Base-by-base conservation (phyloP, 352 stramenopile species). In the Pseudoperonospora humuli region DNA sequence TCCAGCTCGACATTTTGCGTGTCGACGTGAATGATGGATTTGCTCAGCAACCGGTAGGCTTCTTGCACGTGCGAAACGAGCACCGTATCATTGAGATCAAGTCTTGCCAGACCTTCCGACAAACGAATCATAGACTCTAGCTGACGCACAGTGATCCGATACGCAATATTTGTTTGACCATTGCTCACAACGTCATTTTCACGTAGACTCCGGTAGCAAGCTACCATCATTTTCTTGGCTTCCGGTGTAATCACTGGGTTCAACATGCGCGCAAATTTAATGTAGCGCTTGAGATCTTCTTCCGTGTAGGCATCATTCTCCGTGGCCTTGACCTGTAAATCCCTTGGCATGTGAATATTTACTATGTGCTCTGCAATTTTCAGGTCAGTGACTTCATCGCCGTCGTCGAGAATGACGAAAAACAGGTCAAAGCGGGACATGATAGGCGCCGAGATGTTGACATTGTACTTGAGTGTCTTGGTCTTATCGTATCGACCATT, bases 371-470 rank as follows among this genome's bases (percentile, higher is more conserved):
- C 70, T 7, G 96, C 95, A 44, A 99, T 98, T 34, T 84, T 86
- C 14, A 79, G 74, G 73, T 99, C 96, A 1, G 84, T 82, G 4
- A 77, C 65, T 39, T 97, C 93, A 47, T 99, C 93, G 46, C 93
- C 97, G 54, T 99, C 95, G 68, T 99, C 96, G n/a, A 98, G 50
- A 32, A 93, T 84, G 25, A 99, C 93, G 75, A 99, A 99, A 52
- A 99, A 98, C 24, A 99, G 66, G 68, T 99, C 97, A 59, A 99
- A 99, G 39, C 97, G 89, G 59, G 86, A 97, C 72, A 99, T 95
- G 67, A 99, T 99, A 4, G 96, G 90, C 28, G 95, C 89, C 18
- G 73, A 87, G 52, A 97, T 93, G 50, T 94, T 86, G 10, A 95
- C 77, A 46, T 93, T 91, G 55, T 89, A 87, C 61, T 89, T 86